phyloP scores from a whole-genome alignment of 345 rosid genomes.

The Eucalyptus tenuipes region DNA sequence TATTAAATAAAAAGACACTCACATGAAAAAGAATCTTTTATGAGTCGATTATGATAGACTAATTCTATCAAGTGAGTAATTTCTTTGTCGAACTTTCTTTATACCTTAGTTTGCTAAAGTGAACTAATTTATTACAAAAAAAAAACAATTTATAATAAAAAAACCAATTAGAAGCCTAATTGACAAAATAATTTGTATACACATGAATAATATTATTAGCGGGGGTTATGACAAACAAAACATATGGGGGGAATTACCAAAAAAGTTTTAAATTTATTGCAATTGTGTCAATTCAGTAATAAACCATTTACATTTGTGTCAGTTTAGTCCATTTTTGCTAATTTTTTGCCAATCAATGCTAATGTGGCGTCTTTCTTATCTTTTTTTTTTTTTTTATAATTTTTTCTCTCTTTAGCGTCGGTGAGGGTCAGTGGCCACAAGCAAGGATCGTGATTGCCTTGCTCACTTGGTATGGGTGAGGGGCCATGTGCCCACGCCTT shows the following conservation, averaged over 20 bases:
- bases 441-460: too few species aligned
- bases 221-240: background rate
- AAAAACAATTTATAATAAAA: background rate
- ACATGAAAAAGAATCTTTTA: background rate
- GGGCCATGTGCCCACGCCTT: too few species aligned
- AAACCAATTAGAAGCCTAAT: background rate
- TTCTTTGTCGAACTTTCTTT: background rate
- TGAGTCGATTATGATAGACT: background rate
- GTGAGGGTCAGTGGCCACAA: too few species aligned
- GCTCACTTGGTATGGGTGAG: too few species aligned
- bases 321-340: too few species aligned
- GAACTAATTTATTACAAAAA: background rate
- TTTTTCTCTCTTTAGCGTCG: too few species aligned
- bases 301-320: accelerated
- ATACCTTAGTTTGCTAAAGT: background rate
- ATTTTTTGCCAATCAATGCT: too few species aligned
- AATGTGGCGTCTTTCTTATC: accelerated
- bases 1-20: background rate
- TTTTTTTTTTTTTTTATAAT: too few species aligned
- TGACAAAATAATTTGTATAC: background rate
- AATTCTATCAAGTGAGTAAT: background rate
- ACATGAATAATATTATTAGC: background rate
- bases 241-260: background rate
- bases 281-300: accelerated
- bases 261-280: too few species aligned